Evolutionary conservation across 352 stramenopile species (phyloP), one percentile per base, ranked within the genome.

Genomic region (Phytopythium kandeliae): DNA sequence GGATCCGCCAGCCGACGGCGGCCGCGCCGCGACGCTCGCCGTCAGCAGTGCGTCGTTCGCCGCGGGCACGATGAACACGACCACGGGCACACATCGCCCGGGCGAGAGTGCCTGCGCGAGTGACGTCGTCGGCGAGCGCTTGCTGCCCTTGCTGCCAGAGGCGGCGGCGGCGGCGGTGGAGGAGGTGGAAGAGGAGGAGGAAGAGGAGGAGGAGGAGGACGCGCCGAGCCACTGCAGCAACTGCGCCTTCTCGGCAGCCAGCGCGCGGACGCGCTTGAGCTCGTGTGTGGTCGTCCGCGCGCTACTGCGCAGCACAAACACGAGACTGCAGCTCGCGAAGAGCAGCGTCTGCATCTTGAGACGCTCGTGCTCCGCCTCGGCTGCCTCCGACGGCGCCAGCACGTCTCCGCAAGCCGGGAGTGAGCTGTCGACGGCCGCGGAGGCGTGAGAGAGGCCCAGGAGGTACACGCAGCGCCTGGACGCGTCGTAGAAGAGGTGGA

Each of bases 331-430:
- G 40, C 66, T 79, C 28, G 69, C 57, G 58, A 83, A 69, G 33
- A 91, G 54, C 24, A 91, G 51, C 34, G 84, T 67, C 60, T 86
- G 66, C 66, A 91, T 71, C 54, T 84, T 87, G 45, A 78, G 63
- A 33, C 64, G 72, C 57, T 87, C 73, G 25, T 52, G 58, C 30
- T 84, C 62, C 47, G 74, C 76, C 25, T 30, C 45, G 0, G 55
- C 54, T 19, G 76, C 19, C 22, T 62, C 62, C 1, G 13, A 19
- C 8, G 33, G 36, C 8, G 37, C 15, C 19, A 21, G 16, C 19
- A 44, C 30, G 4, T 57, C 55, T 0, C 51, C 42, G 8, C 40
- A 24, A 2, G 24, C 45, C 9, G 35, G 16, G 13, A 51, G 49
- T 16, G 60, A 13, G 17, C 19, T 3, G 46, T 13, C 31, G 31